Percentiles rank a stretch among this genome's conserved stretches.
phyloP scores from a whole-genome alignment of 306 rosid species.

The Ziziphus jujuba region DNA sequence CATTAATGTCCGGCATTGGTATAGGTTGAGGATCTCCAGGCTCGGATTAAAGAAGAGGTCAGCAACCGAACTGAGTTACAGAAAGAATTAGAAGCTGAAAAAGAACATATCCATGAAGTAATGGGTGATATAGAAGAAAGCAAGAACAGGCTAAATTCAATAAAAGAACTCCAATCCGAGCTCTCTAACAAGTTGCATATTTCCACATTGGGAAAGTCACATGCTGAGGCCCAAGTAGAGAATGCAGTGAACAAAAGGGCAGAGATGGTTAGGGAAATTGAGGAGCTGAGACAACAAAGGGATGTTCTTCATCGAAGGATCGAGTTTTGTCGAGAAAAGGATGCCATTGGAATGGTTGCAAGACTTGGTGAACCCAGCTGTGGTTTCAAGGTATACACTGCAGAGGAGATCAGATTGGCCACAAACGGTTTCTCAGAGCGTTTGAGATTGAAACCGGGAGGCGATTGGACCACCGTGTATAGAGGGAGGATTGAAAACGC shows the following conservation, averaged over 20 bases:
- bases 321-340: slow-evolving; percentile 79
- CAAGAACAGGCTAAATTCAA: slow-evolving; percentile 53
- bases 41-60: slow-evolving; percentile 50
- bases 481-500: slow-evolving; percentile 64
- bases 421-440: slow-evolving; percentile 66
- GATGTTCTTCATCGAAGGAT: slow-evolving; percentile 71
- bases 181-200: slow-evolving; percentile 61
- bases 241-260: slow-evolving; percentile 42
- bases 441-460: slow-evolving; percentile 54
- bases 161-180: slow-evolving; percentile 57
- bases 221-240: slow-evolving; percentile 49
- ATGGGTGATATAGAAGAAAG: slow-evolving; percentile 53
- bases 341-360: slow-evolving; percentile 67
- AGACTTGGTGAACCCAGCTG: slow-evolving; percentile 37
- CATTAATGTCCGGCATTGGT: not conserved
- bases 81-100: slow-evolving; percentile 43
- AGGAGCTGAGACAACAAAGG: slow-evolving; percentile 60
- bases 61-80: slow-evolving; percentile 39
- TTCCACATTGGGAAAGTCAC: slow-evolving; percentile 40
- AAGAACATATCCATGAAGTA: slow-evolving; percentile 44
- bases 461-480: slow-evolving; percentile 43
- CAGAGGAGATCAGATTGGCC: slow-evolving; percentile 66
- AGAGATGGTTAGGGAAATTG: slow-evolving; percentile 64
- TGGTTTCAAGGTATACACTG: slow-evolving; percentile 52
- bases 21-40: slow-evolving; percentile 63